Base-by-base conservation (phyloP, 2,329 filamentous ascomycete species). In the Acephala macrosclerotiorum region DNA sequence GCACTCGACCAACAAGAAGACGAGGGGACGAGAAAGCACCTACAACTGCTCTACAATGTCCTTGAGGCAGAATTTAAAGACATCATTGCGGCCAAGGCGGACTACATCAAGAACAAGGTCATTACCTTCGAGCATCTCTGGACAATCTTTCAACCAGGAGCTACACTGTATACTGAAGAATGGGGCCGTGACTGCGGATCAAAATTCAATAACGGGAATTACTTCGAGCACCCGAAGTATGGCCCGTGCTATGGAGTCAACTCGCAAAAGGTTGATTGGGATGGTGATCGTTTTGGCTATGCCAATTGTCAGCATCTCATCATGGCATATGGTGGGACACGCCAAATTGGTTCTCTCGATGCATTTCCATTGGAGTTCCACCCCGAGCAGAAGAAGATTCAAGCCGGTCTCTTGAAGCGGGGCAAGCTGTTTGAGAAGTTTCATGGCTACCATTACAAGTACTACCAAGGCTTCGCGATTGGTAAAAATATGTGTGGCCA, bases 101-200 rank as follows among this genome's bases (percentile, higher is more conserved):
- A 88, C 63, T 82, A 85, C 60, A 77, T 85, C 66, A 74, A 77
- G 67, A 85, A 87, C 66, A 80, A 81, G 0, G 84, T 86, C 55
- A 82, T 88, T 59, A 82, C 82, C 0, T 86, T 82, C 59, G 78
- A 82, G 14, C 81, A 87, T 56, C 77, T 82, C 11, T 86, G 83
- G 84, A 82, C 82, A n/a, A 79, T 87, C 33, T 85, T 86, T 71
- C 79, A 80, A 59, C 84, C 84, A 0, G 82, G 81, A 0, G 77
- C 75, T 53, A 76, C 77, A 5, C 71, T 85, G 1, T 78, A 80
- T 59, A 77, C 79, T 0, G 72, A 75, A 7, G 75, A 79, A 66
- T 77, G 79, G 61, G 81, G 79, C 9, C 79, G 78, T 14, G 74
- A 78, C 4, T 78, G 77, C 3, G 79, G 79, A 14, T 79, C 79